These are phyloP conservation scores for Pseudocercospora pini-densiflorae DNA, from an alignment of 2,329 filamentous ascomycete genomes.

Conservation along the genomic window DNA sequence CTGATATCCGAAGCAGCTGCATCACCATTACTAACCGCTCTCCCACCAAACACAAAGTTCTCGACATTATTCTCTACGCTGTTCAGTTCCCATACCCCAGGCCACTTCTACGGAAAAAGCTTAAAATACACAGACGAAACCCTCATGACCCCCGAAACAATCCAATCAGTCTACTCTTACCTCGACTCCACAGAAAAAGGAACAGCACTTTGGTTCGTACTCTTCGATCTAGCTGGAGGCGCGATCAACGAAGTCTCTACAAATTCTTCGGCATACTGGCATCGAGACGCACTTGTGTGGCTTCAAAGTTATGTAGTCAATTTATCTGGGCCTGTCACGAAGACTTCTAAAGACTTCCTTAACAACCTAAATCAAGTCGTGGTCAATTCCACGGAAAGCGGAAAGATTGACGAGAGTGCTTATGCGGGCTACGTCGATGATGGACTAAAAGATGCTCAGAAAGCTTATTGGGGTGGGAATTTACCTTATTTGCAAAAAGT, in stretches of 20 bases:
- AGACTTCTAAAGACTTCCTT: slow-evolving; percentile 16
- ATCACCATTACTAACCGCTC: neutral
- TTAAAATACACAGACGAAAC: slow-evolving; percentile 17
- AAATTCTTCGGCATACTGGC: slow-evolving; percentile 22
- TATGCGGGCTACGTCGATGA: slow-evolving; percentile 32
- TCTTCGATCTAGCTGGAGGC: slow-evolving; percentile 25
- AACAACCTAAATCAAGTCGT: slow-evolving; percentile 8
- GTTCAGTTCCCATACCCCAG: slow-evolving; percentile 21
- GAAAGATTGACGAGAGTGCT: slow-evolving; percentile 19
- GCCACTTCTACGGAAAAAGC: slow-evolving; percentile 27
- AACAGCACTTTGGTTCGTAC: slow-evolving; percentile 23
- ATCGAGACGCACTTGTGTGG: slow-evolving; percentile 25
- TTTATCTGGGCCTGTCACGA: slow-evolving; percentile 10
- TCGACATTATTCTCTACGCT: slow-evolving; percentile 16
- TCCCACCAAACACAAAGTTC: slow-evolving; percentile 10
- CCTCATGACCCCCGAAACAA: slow-evolving; percentile 6
- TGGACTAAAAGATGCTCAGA: slow-evolving; percentile 36
- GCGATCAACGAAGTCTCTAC: slow-evolving; percentile 21
- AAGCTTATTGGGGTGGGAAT: slow-evolving; percentile 38
- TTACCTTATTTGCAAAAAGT: slow-evolving; percentile 36
- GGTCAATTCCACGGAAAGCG: neutral
- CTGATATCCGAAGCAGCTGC: slow-evolving; percentile 10
- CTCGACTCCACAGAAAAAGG: slow-evolving; percentile 19
- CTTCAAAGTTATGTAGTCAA: slow-evolving; percentile 24
- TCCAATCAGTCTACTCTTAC: slow-evolving; percentile 21